These are phyloP conservation scores for Tarenaya hassleriana DNA, from an alignment of 345 rosid species.

Conservation along the genomic window DNA sequence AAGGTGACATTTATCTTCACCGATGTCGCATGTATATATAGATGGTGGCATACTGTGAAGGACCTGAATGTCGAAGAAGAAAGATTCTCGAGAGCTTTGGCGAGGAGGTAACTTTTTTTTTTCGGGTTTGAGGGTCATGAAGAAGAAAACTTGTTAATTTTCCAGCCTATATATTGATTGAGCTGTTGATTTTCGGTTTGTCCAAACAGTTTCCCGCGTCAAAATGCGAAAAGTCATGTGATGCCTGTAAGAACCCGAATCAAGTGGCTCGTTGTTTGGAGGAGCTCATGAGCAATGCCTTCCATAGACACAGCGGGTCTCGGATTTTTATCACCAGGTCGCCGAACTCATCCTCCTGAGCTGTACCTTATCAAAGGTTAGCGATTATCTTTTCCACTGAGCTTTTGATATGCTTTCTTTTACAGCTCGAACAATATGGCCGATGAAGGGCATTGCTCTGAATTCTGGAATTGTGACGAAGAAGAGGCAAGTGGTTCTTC, in stretches of 20 bases:
- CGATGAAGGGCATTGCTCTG: constrained; percentile 40
- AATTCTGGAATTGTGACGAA: constrained; percentile 88
- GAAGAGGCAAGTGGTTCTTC: constrained; percentile 67
- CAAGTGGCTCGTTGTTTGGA: constrained; percentile 53
- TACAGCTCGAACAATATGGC: constrained; percentile 44
- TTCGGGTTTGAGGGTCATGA: not conserved
- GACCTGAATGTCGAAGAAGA: constrained; percentile 87
- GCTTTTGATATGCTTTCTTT: constrained; percentile 12
- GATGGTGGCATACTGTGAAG: constrained; percentile 89
- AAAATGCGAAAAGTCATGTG: constrained; percentile 71
- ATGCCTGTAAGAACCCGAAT: constrained; percentile 81
- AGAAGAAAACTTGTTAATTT: not conserved
- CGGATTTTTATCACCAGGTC: constrained; percentile 53
- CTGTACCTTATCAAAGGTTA: constrained; percentile 1
- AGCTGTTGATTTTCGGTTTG: too few species aligned
- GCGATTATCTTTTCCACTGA: constrained; percentile 9
- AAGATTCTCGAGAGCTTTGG: constrained; percentile 88
- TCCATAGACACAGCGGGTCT: constrained; percentile 52
- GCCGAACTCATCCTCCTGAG: not conserved
- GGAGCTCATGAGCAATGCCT: constrained; percentile 45
- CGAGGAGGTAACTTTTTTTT: constrained; percentile 93
- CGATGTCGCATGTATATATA: constrained; percentile 27
- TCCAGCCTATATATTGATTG: too few species aligned
- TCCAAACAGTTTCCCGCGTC: too few species aligned
- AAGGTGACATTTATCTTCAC: constrained; percentile 17